Conservation (phyloP, 1,284 basidiomycete species). For the Neonothopanus nambi region DNA sequence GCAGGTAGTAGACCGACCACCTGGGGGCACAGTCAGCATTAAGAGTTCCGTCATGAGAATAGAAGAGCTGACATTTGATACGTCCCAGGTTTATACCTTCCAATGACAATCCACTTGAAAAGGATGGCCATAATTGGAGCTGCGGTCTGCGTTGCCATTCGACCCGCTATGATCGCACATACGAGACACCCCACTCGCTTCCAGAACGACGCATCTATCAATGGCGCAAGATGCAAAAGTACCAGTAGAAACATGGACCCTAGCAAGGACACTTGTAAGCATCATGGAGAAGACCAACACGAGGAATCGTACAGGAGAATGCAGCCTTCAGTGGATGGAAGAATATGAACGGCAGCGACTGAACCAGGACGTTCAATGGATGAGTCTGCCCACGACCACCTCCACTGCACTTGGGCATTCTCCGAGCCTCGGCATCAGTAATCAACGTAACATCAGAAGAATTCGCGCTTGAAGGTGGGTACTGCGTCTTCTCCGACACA, state of each 20-base stretch:
- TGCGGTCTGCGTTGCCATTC: constrained; percentile 31
- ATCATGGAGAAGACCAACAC: background rate
- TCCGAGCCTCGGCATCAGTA: background rate
- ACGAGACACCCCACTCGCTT: constrained; percentile 34
- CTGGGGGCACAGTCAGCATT: constrained; percentile 15
- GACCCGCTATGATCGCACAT: constrained; percentile 33
- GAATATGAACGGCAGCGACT: constrained; percentile 41
- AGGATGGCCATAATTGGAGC: constrained; percentile 38
- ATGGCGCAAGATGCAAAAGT: constrained; percentile 30
- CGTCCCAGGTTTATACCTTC: constrained; percentile 40
- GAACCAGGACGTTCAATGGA: constrained; percentile 39
- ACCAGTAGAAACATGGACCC: constrained; percentile 33
- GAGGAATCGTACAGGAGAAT: constrained; percentile 35
- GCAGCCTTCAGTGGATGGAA: constrained; percentile 46
- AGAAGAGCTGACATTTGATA: constrained; percentile 35
- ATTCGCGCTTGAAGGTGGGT: background rate
- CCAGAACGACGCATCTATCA: constrained; percentile 33
- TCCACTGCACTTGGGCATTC: background rate
- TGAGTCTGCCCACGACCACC: constrained; percentile 33
- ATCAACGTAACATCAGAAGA: background rate
- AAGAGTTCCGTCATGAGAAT: background rate
- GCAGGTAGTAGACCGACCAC: constrained; percentile 43
- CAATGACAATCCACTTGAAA: constrained; percentile 48
- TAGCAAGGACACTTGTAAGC: constrained; percentile 10
- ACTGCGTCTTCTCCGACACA: background rate